Conservation (phyloP, 2,329 filamentous ascomycete species). For the Chrysoporthe cubensis region DNA sequence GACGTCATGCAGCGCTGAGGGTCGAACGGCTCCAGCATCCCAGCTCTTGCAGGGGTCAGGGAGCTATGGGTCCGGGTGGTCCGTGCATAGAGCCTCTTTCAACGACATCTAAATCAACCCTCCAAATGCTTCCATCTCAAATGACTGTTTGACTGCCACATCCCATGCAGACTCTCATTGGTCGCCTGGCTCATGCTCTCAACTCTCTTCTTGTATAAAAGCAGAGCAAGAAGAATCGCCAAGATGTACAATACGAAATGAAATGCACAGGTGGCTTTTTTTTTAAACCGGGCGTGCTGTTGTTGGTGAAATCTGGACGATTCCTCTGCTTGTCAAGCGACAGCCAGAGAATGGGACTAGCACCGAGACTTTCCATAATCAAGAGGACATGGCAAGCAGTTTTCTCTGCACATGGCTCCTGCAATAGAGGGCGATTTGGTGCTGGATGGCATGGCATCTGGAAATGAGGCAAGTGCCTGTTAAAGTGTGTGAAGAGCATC, state of each 20-base stretch:
- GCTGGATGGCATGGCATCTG: neutral
- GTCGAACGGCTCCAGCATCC: neutral
- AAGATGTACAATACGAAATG: neutral
- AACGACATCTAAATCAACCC: neutral
- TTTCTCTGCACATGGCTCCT: neutral
- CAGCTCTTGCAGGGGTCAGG: neutral
- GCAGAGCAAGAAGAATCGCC: neutral
- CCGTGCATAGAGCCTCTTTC: conserved; percentile 7
- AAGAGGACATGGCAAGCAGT: neutral
- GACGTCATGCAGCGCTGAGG: conserved; percentile 1
- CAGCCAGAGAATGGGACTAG: neutral
- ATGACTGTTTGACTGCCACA: neutral
- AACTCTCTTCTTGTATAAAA: neutral
- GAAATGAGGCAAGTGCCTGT: neutral
- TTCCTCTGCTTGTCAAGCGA: neutral
- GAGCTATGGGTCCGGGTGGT: neutral
- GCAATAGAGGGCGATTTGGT: neutral
- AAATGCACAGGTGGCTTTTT: neutral
- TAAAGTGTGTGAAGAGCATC: neutral
- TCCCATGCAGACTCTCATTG: neutral
- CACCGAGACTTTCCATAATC: neutral
- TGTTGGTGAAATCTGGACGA: too few species aligned
- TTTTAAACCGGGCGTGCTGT: neutral
- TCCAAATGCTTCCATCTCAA: neutral
- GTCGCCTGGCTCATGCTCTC: neutral